Base-by-base conservation (phyloP, 2,329 filamentous ascomycete genomes). In the Bipolaris sorokiniana region DNA sequence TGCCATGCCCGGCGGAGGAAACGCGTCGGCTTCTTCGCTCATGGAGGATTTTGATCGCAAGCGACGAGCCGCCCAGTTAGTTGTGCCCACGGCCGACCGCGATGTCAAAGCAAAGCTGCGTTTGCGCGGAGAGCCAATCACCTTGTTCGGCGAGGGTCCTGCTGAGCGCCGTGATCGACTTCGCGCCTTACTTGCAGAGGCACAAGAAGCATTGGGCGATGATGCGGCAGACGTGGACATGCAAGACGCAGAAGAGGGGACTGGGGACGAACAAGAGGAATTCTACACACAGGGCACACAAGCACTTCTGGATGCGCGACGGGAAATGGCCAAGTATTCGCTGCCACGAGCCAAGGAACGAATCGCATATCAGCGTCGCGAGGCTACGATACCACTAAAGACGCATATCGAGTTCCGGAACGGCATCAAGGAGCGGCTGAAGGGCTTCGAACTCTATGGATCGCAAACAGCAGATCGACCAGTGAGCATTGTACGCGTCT, bases 361-460 rank as follows among this genome's bases (percentile, higher is more conserved):
- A 63, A 81, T 95, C 3, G 87, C 86, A 18, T 89, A 89, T 65
- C 92, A 97, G 73, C 90, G 89, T 70, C 81, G 85, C 56, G 95
- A 98, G 75, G 87, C 91, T 20, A 87, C 84, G 0, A 97, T 98
- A 64, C 88, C 91, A 1, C 80, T 98, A 50, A 87, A 92, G 62
- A 95, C 91, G 4, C 95, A 99, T 71, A 90, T 97, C 73, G 95
- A 94, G 69, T 92, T 96, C 74, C 88, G 95, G 56, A 97, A 96
- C 75, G 86, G 87, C 23, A 84, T 98, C 74, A 97, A 96, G 78
- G 91, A 96, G 65, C 86, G 86, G 55, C 77, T 99, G 28, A 83
- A 89, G 64, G 89, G 83, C 1, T 96, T 97, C 65, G 94, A 98
- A 71, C 83, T 99, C 15, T 95, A 95, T 73, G 96, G 92, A 16